Percentiles rank a stretch among this genome's conserved stretches.
Evolutionary conservation across 306 rosid species (phyloP).

Genomic region (Quercus alba): DNA sequence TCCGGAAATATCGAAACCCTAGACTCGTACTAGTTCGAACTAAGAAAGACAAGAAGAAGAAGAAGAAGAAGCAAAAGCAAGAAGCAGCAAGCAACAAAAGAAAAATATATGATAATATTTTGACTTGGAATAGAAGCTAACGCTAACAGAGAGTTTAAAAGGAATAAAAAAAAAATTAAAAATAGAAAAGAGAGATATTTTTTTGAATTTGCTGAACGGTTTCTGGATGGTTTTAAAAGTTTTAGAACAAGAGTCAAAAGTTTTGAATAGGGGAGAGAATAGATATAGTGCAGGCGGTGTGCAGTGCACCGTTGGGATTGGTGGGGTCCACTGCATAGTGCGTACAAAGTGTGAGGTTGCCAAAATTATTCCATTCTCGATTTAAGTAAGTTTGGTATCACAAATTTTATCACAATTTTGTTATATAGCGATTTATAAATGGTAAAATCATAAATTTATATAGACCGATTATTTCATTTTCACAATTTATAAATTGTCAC

Average conservation of each 20-base stretch:
- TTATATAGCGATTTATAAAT: fast-evolving
- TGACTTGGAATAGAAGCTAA: no score
- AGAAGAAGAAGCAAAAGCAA: no score
- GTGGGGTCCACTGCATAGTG: neutral
- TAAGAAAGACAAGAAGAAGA: no score
- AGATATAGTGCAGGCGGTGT: neutral
- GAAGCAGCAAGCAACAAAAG: no score
- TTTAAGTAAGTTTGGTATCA: fast-evolving
- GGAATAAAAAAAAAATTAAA: no score
- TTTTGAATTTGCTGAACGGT: no score
- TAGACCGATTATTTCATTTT: fast-evolving
- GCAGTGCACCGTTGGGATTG: slow-evolving; percentile 1
- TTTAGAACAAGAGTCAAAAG: neutral
- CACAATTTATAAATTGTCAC: fast-evolving
- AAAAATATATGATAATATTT: no score
- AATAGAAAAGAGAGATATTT: no score
- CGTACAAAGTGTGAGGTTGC: fast-evolving
- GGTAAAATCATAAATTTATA: fast-evolving
- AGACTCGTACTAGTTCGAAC: neutral
- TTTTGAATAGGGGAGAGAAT: neutral
- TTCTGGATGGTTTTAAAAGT: no score
- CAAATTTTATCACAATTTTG: no score
- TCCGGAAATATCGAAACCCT: slow-evolving; percentile 27
- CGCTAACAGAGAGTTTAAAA: no score
- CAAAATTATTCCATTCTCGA: no score